Conservation (phyloP, 768 basidiomycete species). For the Collybia mongolica region DNA sequence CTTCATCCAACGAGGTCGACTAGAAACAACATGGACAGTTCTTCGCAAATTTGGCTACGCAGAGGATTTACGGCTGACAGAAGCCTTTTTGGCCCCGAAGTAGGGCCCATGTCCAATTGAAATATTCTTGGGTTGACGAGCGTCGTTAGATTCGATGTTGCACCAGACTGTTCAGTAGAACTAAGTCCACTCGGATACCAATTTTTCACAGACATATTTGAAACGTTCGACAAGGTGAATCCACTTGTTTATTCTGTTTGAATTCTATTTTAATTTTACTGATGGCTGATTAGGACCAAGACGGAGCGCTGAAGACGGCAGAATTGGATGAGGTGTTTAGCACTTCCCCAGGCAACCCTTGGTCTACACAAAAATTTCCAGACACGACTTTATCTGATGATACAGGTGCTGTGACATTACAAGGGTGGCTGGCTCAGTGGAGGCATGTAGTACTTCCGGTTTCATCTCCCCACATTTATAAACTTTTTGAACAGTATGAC, state of each 20-base stretch:
- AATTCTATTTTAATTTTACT: not conserved
- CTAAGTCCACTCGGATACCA: constrained; percentile 92
- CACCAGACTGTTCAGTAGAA: constrained; percentile 92
- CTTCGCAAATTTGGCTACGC: constrained; percentile 94
- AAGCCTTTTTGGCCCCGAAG: constrained; percentile 88
- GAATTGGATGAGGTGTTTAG: constrained; percentile 90
- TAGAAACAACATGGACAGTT: constrained; percentile 98
- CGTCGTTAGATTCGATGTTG: constrained; percentile 79
- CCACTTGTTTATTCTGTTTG: too few relatives aligned
- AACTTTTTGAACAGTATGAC: constrained; percentile 70
- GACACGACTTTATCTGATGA: constrained; percentile 88
- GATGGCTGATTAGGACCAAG: constrained; percentile 68
- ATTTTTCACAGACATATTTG: constrained; percentile 96
- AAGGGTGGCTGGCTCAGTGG: constrained; percentile 99
- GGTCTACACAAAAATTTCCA: constrained; percentile 88
- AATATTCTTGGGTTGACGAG: constrained; percentile 1
- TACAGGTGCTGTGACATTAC: constrained; percentile 87
- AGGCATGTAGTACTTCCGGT: constrained; percentile 50
- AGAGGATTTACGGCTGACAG: constrained; percentile 87
- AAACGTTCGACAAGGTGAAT: constrained; percentile 86
- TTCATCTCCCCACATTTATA: not conserved
- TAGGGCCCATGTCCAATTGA: constrained; percentile 34
- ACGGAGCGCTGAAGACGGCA: constrained; percentile 81
- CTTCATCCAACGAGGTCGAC: constrained; percentile 92
- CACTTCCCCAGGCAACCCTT: constrained; percentile 97